Evolutionary conservation across 2,329 filamentous ascomycete genomes (phyloP).

Genomic region (Aspergillus awamori): DNA sequence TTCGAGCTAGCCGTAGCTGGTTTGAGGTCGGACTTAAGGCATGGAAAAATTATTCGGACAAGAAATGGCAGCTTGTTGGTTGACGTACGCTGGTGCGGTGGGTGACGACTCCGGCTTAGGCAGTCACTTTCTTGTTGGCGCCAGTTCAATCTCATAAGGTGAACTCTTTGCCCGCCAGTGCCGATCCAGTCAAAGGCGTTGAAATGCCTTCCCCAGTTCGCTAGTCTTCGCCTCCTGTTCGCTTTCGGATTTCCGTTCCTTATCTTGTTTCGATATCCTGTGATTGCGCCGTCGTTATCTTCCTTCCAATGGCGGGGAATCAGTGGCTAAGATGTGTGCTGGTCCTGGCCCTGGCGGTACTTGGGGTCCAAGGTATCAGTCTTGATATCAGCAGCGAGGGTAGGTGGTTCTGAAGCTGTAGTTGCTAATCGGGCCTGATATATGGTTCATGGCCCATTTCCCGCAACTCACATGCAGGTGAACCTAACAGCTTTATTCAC

Average conservation of each 20-base stretch:
- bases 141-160: neutral
- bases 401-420: neutral
- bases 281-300: neutral
- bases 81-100: neutral
- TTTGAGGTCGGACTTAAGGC: neutral
- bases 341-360: neutral
- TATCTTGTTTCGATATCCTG: neutral
- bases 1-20: neutral
- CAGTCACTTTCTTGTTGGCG: neutral
- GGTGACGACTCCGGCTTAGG: conserved; percentile 4
- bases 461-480: neutral
- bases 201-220: neutral
- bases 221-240: neutral
- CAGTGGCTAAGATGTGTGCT: conserved; percentile 1
- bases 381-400: conserved; percentile 7
- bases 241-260: neutral
- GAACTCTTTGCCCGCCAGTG: neutral
- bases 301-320: neutral
- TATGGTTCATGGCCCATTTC: neutral
- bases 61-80: neutral
- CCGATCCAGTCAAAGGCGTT: neutral
- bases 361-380: neutral
- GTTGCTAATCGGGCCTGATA: neutral
- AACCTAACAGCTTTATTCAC: neutral
- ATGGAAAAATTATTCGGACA: neutral